These are phyloP conservation scores for Syncephalastrum racemosum DNA, from an alignment of 371 early-diverging fungal genomes.

Conservation along the genomic window DNA sequence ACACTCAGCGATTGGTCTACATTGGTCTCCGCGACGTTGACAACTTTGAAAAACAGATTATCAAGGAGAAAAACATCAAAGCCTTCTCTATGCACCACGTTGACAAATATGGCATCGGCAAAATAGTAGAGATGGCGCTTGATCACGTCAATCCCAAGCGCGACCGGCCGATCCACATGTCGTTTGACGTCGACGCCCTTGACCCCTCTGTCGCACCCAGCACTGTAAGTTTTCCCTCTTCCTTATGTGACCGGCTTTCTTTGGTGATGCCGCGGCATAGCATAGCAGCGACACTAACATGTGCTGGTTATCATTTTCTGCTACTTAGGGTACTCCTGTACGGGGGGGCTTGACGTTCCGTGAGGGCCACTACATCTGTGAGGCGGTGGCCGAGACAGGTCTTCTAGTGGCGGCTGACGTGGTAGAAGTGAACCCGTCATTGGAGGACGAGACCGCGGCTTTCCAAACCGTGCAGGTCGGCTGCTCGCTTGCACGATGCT, in stretches of 20 bases:
- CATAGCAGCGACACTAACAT: not conserved
- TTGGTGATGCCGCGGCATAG: not conserved
- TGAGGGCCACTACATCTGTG: conserved; percentile 91
- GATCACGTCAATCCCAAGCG: conserved; percentile 86
- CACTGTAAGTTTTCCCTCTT: conserved; percentile 49
- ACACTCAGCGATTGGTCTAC: conserved; percentile 81
- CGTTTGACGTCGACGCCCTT: conserved; percentile 95
- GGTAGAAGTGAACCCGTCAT: conserved; percentile 92
- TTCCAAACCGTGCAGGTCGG: conserved; percentile 87
- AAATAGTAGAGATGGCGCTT: conserved; percentile 91
- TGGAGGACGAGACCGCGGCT: conserved; percentile 70
- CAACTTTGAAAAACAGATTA: conserved; percentile 81
- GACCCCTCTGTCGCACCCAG: conserved; percentile 94
- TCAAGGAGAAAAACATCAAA: conserved; percentile 78
- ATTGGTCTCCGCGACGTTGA: conserved; percentile 97
- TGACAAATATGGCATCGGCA: conserved; percentile 93
- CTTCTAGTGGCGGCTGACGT: conserved; percentile 90
- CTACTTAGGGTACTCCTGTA: conserved; percentile 84
- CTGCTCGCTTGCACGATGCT: conserved; percentile 80
- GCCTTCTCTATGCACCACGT: conserved; percentile 98
- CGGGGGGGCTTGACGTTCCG: conserved; percentile 93
- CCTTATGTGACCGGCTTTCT: too few relatives aligned
- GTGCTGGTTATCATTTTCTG: not conserved
- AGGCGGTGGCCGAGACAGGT: conserved; percentile 89
- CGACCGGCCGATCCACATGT: conserved; percentile 86